phyloP scores from a whole-genome alignment of 306 rosid genomes.

The Malus sylvestris region DNA sequence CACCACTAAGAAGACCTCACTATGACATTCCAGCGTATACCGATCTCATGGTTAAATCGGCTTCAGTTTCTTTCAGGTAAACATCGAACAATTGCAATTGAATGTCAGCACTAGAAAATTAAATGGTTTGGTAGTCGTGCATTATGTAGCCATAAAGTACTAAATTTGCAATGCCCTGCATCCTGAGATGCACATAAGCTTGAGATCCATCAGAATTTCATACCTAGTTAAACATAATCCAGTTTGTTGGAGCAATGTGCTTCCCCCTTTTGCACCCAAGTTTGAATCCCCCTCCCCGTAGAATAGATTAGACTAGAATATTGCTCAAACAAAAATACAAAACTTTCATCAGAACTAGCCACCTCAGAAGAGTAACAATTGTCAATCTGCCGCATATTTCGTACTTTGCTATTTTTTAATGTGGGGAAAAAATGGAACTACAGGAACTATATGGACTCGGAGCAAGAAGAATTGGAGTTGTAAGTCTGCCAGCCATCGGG shows the following conservation, averaged over 20 bases:
- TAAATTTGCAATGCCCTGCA: no score
- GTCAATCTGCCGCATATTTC: neutral
- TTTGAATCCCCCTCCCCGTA: neutral
- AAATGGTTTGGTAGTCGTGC: neutral
- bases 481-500: conserved; percentile 45
- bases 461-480: conserved; percentile 56
- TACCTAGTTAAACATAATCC: no score
- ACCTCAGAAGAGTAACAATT: neutral
- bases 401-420: neutral
- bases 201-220: no score
- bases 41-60: conserved; percentile 42
- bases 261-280: neutral
- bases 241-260: no score
- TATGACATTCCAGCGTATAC: conserved; percentile 51
- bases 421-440: neutral
- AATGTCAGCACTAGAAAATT: neutral
- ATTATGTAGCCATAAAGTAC: neutral
- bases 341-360: neutral
- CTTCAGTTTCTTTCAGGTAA: conserved; percentile 51
- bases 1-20: conserved; percentile 29
- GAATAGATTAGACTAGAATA: neutral
- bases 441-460: conserved; percentile 59
- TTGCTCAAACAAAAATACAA: neutral
- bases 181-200: no score
- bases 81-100: neutral